Percentiles rank a stretch among this genome's conserved stretches.
phyloP scores from a whole-genome alignment of 2,329 filamentous ascomycete species.

The Phoma herbarum region DNA sequence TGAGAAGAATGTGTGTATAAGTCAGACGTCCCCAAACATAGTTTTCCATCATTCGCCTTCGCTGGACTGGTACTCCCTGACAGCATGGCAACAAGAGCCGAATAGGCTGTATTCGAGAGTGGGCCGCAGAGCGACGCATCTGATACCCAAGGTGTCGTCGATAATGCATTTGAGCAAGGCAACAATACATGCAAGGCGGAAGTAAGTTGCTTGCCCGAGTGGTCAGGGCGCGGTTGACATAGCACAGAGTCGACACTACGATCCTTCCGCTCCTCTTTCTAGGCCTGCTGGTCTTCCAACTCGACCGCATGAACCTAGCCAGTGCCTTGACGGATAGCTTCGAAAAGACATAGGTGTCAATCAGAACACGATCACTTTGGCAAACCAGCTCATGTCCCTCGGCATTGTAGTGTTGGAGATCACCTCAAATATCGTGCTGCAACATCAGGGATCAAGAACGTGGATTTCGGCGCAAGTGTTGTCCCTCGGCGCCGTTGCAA shows the following conservation, averaged over 20 bases:
- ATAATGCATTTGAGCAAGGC: background rate
- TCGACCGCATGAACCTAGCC: background rate
- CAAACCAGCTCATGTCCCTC: background rate
- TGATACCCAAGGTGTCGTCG: background rate
- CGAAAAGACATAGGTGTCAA: background rate
- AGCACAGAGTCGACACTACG: background rate
- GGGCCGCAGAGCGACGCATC: background rate
- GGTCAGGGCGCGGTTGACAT: background rate
- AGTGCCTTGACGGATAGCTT: background rate
- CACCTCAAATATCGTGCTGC: background rate
- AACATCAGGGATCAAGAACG: background rate
- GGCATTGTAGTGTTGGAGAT: background rate
- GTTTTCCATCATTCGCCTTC: background rate
- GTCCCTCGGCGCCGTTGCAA: background rate
- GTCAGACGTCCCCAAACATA: background rate
- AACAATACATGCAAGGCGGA: background rate
- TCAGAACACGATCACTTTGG: background rate
- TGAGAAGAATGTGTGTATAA: constrained; percentile 47
- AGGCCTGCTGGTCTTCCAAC: background rate
- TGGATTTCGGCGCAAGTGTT: background rate
- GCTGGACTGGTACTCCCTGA: background rate
- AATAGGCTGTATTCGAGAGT: background rate
- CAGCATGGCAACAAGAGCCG: background rate
- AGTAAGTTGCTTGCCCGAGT: background rate
- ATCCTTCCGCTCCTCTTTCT: background rate